Evolutionary conservation across 2,329 filamentous ascomycete genomes (phyloP), one percentile per base, ranked within the genome.

Genomic region (Calcarisporium arbuscula): DNA sequence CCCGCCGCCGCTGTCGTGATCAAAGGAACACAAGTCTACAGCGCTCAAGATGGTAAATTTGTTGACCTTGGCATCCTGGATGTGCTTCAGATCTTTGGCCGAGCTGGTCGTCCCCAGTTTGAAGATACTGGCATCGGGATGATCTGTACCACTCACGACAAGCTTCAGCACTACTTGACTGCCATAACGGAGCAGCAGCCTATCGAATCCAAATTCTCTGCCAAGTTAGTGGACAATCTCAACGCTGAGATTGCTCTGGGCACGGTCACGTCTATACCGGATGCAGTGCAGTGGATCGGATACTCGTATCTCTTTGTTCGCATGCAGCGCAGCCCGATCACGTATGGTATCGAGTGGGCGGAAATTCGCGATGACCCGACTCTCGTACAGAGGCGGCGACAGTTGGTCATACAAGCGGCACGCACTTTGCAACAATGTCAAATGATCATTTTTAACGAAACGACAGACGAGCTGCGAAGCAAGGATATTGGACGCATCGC

Each of bases 371-470:
- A 96, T 47, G 92, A 98, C 50, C 89, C 88, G 0, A 81, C 80
- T 39, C 72, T 98, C 18, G 87, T 95, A 3, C 83, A 92, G 52
- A 74, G 90, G 46, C 78, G 92, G 33, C 78, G 89, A 4, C 81
- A 92, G 45, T 68, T 98, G 34, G 83, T 92, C 35, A 88, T 94
- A 28, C 82, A 94, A 49, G 92, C 92, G 17, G 92, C 92, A 1
- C 74, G 81, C 28, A 85, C 86, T 5, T 65, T 98, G 28, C 89
- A 95, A 53, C 75, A 89, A 52, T 94, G 86, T 48, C 92, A 98
- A 61, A 98, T 98, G 94, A 92, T 98, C 51, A 92, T 98, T 37
- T 98, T 90, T 67, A 95, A 98, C 46, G 92, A 96, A 53, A 77
- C 71, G 14, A 98, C 90, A 0, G 90, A 95, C 47, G 90, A 95